These are phyloP conservation scores for Ceratocystis diversiconidia DNA, from an alignment of 2,329 filamentous ascomycete genomes.

Conservation along the genomic window DNA sequence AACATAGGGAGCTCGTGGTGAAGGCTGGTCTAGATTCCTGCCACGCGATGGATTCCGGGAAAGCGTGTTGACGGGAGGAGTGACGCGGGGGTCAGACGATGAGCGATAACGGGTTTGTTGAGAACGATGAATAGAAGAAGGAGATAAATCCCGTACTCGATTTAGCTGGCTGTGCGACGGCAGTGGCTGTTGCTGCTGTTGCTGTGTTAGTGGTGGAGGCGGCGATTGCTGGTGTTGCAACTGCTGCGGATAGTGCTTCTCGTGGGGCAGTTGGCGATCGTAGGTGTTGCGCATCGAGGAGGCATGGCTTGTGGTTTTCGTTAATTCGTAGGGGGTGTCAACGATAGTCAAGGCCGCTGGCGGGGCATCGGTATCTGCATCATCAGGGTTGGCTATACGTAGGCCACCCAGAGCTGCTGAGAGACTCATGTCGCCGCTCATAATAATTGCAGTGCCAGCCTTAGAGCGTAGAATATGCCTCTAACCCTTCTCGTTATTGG, in stretches of 20 bases:
- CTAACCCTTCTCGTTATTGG: conserved; percentile 15
- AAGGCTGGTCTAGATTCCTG: conserved; percentile 10
- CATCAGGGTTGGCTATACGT: conserved; percentile 92
- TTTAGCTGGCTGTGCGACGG: conserved; percentile 16
- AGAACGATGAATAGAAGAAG: conserved; percentile 7
- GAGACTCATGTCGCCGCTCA: conserved; percentile 87
- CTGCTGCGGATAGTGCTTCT: neutral
- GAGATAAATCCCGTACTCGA: conserved; percentile 17
- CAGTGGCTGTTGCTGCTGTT: conserved; percentile 11
- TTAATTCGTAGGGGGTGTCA: conserved; percentile 5
- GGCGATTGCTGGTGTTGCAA: conserved; percentile 14
- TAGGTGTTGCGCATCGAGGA: conserved; percentile 19
- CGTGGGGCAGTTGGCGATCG: neutral
- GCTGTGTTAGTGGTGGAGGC: no score
- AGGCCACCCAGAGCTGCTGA: conserved; percentile 85
- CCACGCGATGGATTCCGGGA: conserved; percentile 18
- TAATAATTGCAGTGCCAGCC: conserved; percentile 27
- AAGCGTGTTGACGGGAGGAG: conserved; percentile 4
- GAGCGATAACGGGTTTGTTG: conserved; percentile 17
- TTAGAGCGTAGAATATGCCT: conserved; percentile 11
- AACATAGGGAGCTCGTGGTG: conserved; percentile 13
- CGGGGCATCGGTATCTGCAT: conserved; percentile 33
- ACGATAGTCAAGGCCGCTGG: conserved; percentile 15
- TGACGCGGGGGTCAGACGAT: conserved; percentile 15
- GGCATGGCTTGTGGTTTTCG: conserved; percentile 16